Base-by-base conservation (phyloP, 2,329 filamentous ascomycete species). In the Hypocrella siamensis region DNA sequence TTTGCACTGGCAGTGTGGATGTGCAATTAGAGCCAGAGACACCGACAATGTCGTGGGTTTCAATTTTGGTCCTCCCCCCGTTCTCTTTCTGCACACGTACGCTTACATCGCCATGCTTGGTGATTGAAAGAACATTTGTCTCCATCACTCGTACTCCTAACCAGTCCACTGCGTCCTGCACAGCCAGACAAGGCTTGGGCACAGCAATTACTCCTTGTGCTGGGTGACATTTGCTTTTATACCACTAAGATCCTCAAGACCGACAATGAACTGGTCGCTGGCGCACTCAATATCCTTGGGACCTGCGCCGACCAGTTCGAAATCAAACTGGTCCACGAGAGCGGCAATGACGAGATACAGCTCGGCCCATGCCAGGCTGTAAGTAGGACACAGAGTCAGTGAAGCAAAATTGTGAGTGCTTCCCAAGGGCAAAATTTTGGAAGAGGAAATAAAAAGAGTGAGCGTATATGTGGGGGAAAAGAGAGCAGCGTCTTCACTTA, bases 201-300 rank as follows among this genome's bases (percentile, higher is more conserved):
- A n/a, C n/a, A n/a, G n/a, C n/a, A n/a, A n/a, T n/a, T n/a, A n/a
- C n/a, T n/a, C n/a, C 21, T 24, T 24, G 21, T 12, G 21, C 21
- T 24, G 21, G 21, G 26, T 27, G 10, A 27, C 26, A 8, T 27
- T 27, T 3, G 4, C 26, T n/a, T 27, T 27, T 12, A 27, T 27
- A 15, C 26, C 26, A 27, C 26, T 27, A 3, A 27, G 15, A 15
- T 27, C 15, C 26, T 27, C 9, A 24, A 24, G 12, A 12, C 21
- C 21, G 21, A 12, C 12, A 61, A 42, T 0, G 47, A 42, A 40
- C 46, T 47, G 9, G 44, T 46, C 1, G 46, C 52, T 0, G 55
- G 22, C 30, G 3, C 19, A 22, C 7, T 17, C 8, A 11, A 31
- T 11, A 16, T 31, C 30, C 16, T 31, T 15, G 4, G 10, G 19